Evolutionary conservation across 106 monocot genomes (phyloP).

Genomic region (Dioscorea dumetorum): DNA sequence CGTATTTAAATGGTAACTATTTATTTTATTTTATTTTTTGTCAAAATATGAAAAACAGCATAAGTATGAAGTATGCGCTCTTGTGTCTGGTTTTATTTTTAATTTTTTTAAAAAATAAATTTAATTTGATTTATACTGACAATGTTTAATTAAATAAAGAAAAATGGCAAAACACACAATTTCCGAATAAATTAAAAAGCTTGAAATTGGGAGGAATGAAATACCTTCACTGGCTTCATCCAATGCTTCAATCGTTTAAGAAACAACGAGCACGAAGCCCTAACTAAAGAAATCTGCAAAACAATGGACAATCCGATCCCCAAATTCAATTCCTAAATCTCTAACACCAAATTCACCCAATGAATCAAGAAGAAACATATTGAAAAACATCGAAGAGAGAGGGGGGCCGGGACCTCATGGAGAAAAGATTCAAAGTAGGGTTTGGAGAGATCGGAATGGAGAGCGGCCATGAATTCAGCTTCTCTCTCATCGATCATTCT

Average conservation of each 20-base stretch:
- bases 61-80: no score
- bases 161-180: no score
- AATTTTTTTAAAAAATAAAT: no score
- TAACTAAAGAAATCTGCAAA: conserved; percentile 14
- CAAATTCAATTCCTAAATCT: background rate
- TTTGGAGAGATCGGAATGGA: conserved; percentile 21
- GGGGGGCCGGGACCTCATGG: conserved; percentile 19
- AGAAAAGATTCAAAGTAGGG: conserved; percentile 24
- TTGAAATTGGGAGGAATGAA: no score
- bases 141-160: no score
- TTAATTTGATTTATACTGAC: no score
- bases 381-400: background rate
- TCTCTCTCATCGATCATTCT: conserved; percentile 25
- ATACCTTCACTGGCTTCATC: conserved; percentile 31
- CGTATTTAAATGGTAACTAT: no score
- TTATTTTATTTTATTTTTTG: no score
- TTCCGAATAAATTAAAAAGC: no score
- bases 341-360: background rate
- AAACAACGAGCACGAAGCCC: background rate
- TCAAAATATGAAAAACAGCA: no score
- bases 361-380: background rate
- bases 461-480: conserved; percentile 19
- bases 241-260: conserved; percentile 15
- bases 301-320: background rate
- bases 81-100: no score